Conservation (phyloP, 768 basidiomycete species). For the Pleurotus giganteus region DNA sequence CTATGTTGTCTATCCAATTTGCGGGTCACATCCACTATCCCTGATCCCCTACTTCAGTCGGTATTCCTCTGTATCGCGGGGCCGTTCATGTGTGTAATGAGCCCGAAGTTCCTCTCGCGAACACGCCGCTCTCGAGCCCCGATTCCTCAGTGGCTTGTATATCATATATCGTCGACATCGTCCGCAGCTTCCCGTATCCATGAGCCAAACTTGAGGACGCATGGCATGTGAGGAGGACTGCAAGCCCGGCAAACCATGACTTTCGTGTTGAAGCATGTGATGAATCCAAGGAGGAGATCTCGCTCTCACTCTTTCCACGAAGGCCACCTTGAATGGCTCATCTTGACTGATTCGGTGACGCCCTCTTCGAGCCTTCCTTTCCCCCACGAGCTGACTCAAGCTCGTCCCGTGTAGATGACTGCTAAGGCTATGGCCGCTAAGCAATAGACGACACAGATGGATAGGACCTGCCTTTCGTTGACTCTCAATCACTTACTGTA, state of each 20-base stretch:
- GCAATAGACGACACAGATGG: background rate
- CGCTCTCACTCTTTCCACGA: slow-evolving; percentile 95
- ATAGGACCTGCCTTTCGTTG: background rate
- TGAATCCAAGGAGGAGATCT: slow-evolving; percentile 71
- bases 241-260: slow-evolving; percentile 90
- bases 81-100: too few species aligned
- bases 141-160: slow-evolving; percentile 90
- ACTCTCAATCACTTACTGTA: background rate
- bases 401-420: slow-evolving; percentile 8
- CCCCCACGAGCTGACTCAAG: background rate
- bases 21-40: too few species aligned
- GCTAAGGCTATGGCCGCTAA: slow-evolving; percentile 11
- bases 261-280: slow-evolving; percentile 80
- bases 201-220: slow-evolving; percentile 98
- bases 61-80: too few species aligned
- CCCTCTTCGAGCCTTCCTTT: background rate
- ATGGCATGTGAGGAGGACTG: slow-evolving; percentile 96
- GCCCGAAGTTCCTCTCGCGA: slow-evolving; percentile 97
- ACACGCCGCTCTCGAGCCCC: slow-evolving; percentile 94
- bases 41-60: too few species aligned
- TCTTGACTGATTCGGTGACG: background rate
- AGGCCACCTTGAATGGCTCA: slow-evolving; percentile 98
- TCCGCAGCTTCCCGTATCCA: slow-evolving; percentile 97
- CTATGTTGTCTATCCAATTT: too few species aligned
- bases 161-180: slow-evolving; percentile 98